Evolutionary conservation across 2,329 filamentous ascomycete genomes (phyloP), one percentile per base, ranked within the genome.

Genomic region (Fusarium protoensiforme): DNA sequence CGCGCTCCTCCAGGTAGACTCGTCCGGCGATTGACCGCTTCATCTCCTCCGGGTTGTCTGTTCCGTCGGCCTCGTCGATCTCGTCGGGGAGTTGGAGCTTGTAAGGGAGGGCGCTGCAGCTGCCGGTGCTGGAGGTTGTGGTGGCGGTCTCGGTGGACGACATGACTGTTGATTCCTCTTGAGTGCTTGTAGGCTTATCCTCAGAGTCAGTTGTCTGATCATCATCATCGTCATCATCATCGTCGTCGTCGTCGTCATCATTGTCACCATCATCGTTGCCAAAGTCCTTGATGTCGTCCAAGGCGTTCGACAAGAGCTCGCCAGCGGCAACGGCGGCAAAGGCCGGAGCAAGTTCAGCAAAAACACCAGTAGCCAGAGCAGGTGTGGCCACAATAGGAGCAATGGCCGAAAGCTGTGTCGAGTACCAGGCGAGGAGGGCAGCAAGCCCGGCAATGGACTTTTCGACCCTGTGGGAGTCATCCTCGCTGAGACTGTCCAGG

Each of bases 51-150:
- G 24, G 24, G 18, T 60, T 31, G 9, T 36, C 57, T 11, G 41
- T 43, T 2, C 41, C 29, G 18, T 56, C 31, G 36, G 63, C 61
- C 9, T 51, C 60, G 16, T 64, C 38, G 16, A 43, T 43, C 57
- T 35, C 38, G 31, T 61, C 46, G 18, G 57, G 56, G 3, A 64
- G 61, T 11, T 56, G 22, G 14, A 64, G 60, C 11, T 24, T 36
- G 22, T 64, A 64, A 10, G 65, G 60, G 11, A 67, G 31, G 4
- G 53, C 60, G 24, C 65, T 67, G 24, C 65, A 67, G 43, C 27
- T 43, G 27, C 29, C 27, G 2, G 64, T 51, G 22, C 33, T 56
- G 6, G 54, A 43, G 14, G 65, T 56, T 20, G 60, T 51, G 16
- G 61, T 56, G 14, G 57, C 31, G 20, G 61, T 43, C 7, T 38